phyloP scores from a whole-genome alignment of 768 basidiomycete genomes.

The Lactifluus volemus region DNA sequence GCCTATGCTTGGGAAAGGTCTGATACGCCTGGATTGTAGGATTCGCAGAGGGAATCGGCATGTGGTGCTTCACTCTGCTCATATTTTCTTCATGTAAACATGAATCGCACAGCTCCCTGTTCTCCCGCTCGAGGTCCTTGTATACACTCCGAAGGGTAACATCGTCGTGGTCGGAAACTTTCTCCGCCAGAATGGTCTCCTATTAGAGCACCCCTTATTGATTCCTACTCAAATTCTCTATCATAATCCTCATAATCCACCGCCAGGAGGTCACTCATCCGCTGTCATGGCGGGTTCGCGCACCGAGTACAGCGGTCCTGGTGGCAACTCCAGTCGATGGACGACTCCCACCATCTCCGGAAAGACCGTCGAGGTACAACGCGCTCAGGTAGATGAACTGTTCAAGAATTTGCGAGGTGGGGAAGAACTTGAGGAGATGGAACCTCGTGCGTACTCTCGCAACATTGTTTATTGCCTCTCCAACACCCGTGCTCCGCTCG shows the following conservation, averaged over 20 bases:
- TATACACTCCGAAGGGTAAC: constrained; percentile 93
- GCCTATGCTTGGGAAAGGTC: constrained; percentile 76
- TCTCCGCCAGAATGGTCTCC: constrained; percentile 55
- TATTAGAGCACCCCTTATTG: constrained; percentile 72
- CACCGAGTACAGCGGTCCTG: constrained; percentile 33
- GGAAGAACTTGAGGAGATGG: constrained; percentile 78
- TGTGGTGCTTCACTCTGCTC: constrained; percentile 35
- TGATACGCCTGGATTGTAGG: constrained; percentile 74
- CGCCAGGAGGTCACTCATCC: constrained; percentile 53
- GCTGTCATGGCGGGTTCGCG: constrained; percentile 34
- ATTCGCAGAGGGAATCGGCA: constrained; percentile 54
- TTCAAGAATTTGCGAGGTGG: constrained; percentile 85
- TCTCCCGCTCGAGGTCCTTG: constrained; percentile 73
- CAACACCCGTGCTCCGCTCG: constrained; percentile 20
- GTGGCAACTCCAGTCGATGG: constrained; percentile 42
- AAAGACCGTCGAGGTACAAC: constrained; percentile 85
- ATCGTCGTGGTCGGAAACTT: constrained; percentile 73
- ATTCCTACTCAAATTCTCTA: constrained; percentile 56
- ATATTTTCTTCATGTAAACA: constrained; percentile 17
- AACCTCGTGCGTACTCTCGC: constrained; percentile 56
- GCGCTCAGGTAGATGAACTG: constrained; percentile 88
- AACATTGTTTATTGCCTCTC: constrained; percentile 16
- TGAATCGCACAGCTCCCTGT: constrained; percentile 56
- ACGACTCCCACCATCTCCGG: constrained; percentile 44
- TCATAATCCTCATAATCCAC: constrained; percentile 84